These are phyloP conservation scores for Jimgerdemannia flammicorona DNA, from an alignment of 192 early-diverging fungal genomes.

Conservation along the genomic window DNA sequence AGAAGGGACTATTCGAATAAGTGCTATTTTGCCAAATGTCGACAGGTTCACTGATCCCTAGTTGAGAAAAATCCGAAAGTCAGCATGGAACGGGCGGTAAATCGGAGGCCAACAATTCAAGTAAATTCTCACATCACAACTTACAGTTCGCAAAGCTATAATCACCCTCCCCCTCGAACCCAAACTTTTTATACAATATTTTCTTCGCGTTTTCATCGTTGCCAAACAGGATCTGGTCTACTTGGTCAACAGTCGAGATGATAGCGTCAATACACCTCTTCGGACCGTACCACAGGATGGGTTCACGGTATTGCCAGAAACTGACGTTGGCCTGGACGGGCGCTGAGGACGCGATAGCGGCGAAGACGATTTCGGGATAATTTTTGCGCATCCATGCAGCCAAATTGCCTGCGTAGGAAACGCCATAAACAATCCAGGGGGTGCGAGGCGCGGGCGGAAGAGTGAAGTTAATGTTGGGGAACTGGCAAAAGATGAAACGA, in stretches of 20 bases:
- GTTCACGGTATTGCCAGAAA: constrained; percentile 58
- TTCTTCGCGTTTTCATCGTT: constrained; percentile 2
- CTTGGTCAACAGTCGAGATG: constrained; percentile 7
- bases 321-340: constrained; percentile 60
- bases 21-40: no score
- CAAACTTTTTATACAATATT: constrained; percentile 14
- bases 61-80: constrained; percentile 8
- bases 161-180: constrained; percentile 12
- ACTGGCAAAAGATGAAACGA: no score
- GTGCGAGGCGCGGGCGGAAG: constrained; percentile 27
- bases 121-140: neutral
- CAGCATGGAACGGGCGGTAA: neutral
- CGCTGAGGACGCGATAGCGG: constrained; percentile 72
- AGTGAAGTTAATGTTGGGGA: constrained; percentile 5
- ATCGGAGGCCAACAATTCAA: no score
- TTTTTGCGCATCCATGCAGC: constrained; percentile 71
- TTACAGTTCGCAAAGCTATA: constrained; percentile 25
- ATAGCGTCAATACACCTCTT: constrained; percentile 15
- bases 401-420: constrained; percentile 72
- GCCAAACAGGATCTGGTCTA: constrained; percentile 17
- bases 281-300: constrained; percentile 17
- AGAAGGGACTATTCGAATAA: no score
- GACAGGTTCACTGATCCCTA: no score
- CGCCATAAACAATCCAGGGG: constrained; percentile 70
- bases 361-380: constrained; percentile 64